phyloP scores from a whole-genome alignment of 2,329 filamentous ascomycete genomes.

The Penicillium sumatraense region DNA sequence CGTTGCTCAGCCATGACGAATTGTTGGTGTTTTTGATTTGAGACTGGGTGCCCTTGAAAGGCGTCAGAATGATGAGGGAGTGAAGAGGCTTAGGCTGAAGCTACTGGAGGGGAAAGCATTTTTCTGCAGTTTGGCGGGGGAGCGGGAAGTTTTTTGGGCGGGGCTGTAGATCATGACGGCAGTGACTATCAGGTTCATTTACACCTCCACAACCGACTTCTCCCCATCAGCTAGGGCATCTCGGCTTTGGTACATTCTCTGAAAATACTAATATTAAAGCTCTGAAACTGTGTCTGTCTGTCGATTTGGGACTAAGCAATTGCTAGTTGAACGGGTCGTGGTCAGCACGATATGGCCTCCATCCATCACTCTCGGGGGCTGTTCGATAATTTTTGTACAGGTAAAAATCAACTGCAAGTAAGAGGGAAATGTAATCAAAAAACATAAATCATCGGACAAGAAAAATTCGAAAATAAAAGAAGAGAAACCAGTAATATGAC shows the following conservation, averaged over 20 bases:
- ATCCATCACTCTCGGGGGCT: not conserved
- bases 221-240: too few relatives aligned
- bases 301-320: not conserved
- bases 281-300: not conserved
- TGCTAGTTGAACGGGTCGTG: not conserved
- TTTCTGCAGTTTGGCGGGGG: conserved; percentile 7
- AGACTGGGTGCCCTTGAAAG: not conserved
- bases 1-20: conserved; percentile 29
- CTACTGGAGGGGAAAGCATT: not conserved
- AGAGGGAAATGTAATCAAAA: not conserved
- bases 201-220: too few relatives aligned
- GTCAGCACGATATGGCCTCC: conserved; percentile 1
- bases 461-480: not conserved
- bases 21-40: too few relatives aligned
- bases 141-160: conserved; percentile 24
- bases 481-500: conserved; percentile 1
- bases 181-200: too few relatives aligned
- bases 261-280: too few relatives aligned
- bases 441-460: not conserved
- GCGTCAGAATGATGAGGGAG: too few relatives aligned
- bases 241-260: too few relatives aligned
- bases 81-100: too few relatives aligned
- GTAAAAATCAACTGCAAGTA: not conserved
- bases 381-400: conserved; percentile 9
- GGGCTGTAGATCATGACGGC: conserved; percentile 28